These are phyloP conservation scores for Trypanosoma scelopori DNA, from an alignment of 208 protist species.

Conservation along the genomic window DNA sequence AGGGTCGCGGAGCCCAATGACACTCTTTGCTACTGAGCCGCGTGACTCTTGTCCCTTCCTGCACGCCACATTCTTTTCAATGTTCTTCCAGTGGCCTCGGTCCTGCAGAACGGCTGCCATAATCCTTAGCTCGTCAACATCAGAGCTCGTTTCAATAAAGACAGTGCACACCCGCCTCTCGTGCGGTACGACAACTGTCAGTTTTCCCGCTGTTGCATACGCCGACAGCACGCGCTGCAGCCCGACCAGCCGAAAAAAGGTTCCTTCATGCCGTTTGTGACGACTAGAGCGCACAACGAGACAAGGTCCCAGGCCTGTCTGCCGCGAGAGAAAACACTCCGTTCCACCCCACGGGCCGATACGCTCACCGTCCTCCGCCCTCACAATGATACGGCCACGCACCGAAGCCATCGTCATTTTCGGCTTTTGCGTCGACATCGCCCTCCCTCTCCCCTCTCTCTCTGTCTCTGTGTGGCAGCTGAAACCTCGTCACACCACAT, in stretches of 20 bases:
- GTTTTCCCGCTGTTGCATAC: constrained; percentile 53
- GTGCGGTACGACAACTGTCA: constrained; percentile 72
- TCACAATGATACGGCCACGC: constrained; percentile 57
- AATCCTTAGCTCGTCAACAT: constrained; percentile 56
- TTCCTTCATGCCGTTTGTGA: constrained; percentile 64
- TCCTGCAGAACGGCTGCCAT: constrained; percentile 74
- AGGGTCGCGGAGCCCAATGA: constrained; percentile 4
- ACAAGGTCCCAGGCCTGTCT: constrained; percentile 69
- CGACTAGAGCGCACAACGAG: constrained; percentile 70
- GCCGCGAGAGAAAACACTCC: constrained; percentile 79
- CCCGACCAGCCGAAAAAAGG: constrained; percentile 62
- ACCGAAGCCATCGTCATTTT: constrained; percentile 67
- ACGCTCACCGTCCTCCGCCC: constrained; percentile 56
- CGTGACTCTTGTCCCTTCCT: constrained; percentile 11
- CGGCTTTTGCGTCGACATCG: constrained; percentile 30
- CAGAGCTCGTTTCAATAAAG: constrained; percentile 61
- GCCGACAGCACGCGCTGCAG: constrained; percentile 56
- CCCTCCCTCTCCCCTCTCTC: background rate
- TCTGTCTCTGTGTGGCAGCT: too few species aligned
- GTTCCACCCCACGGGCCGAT: constrained; percentile 84
- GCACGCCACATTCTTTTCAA: constrained; percentile 72
- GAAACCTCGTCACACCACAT: too few species aligned
- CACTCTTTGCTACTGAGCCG: background rate
- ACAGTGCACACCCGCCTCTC: constrained; percentile 52
- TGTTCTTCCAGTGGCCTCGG: constrained; percentile 40